Evolutionary conservation across 169 alveolate genomes (phyloP), one percentile per base, ranked within the genome.

Genomic region (Besnoitia besnoiti): DNA sequence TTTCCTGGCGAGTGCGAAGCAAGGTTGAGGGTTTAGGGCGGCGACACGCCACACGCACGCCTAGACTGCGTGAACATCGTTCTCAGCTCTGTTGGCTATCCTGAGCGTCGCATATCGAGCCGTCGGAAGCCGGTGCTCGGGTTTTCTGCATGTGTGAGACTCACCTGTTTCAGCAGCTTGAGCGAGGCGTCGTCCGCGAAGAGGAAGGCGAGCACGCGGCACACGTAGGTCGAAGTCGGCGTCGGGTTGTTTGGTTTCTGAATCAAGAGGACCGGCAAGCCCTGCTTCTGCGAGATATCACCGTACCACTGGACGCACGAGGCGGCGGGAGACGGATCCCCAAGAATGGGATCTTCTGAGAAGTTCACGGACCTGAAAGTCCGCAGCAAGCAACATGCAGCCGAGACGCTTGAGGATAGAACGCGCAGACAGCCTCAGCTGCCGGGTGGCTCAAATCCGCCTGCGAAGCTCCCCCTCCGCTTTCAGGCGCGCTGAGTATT

Each of bases 181-280:
- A 90, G 93, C 30, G 93, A 90, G 27, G 85, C 93, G 37, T 90
- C 93, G 85, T 90, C 93, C 35, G 93, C 93, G 62, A 90, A 90
- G 27, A 90, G 93, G 51, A 90, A 90, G 35, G 93, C 67, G 47
- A 90, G 37, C 35, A 90, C 90, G 39, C 85, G 85, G 75, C 90
- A 90, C 21, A 90, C 90, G 51, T 90, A 90, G 37, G 85, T 90
- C 30, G 93, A 87, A 3, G 85, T 76, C 2, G 84, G 59, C 21
- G 16, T 61, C 12, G 85, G 85, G 7, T 90, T 62, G 39, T 73
- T 67, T 8, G 61, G 85, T n/a, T 89, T 89, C 55, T 61, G 90
- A 35, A 90, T 87, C 21, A 51, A 85, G 51, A 90, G 62, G 33
- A 90, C 93, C 5, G 93, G 93, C 30, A 90, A 75, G 42, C 93